Evolutionary conservation across 257 asterid species (phyloP), one percentile per base, ranked within the genome.

Genomic region (Craterostigma plantagineum): DNA sequence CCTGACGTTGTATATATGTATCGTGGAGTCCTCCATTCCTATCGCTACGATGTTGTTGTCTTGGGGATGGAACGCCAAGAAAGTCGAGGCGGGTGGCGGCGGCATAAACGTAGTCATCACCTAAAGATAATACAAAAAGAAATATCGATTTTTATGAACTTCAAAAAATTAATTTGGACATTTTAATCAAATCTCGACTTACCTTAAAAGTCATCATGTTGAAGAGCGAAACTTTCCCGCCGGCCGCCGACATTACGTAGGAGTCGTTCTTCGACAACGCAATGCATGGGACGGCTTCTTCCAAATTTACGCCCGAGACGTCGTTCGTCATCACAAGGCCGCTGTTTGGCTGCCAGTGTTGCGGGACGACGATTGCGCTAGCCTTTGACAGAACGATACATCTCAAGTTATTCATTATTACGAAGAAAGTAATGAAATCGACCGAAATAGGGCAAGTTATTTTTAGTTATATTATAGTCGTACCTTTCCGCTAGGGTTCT

Each of bases 131-230:
- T 14, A 70, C 50, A 48, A 34, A 33, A 30, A 38, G 50, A 23
- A 46, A n/a, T 1, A 0, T 18, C 9, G 16, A 14, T 11, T 11
- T 11, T 11, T 8, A 1, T 11, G 12, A 1, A 9, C 40, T 8
- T 10, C 12, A 36, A 12, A 36, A 36, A 10, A 10, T 2, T 12
- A 36, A 35, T 33, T 18, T 44, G 49, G 18, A 18, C 12, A 10
- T 11, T 7, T n/a, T n/a, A n/a, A n/a, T n/a, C 53, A 18, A 11
- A 27, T 11, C 44, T 33, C 11, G 11, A 40, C 59, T 43, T 61
- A 86, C 97, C 97, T 86, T 81, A 52, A 81, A 86, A 42, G 93
- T 81, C 97, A 86, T 86, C 97, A 86, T 86, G 68, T 86, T 86
- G 69, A 86, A 86, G 67, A 86, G 67, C 51, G 97, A 86, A 50